Percentiles rank a stretch among this genome's conserved stretches.
Conservation (phyloP, 2,329 filamentous ascomycete genomes). For the Fusarium liriodendri region DNA sequence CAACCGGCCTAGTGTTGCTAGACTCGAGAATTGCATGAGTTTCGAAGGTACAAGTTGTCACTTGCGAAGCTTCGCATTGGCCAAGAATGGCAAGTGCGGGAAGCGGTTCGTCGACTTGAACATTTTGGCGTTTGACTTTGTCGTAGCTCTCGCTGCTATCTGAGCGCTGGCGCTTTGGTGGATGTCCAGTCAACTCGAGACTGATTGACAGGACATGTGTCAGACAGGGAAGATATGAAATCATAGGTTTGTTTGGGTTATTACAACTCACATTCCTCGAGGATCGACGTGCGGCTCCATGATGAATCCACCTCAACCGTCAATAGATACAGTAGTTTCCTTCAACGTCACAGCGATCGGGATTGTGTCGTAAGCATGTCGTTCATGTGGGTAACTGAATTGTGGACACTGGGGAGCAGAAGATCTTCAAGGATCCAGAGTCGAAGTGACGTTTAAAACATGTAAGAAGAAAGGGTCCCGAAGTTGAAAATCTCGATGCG, state of each 20-base stretch:
- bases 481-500: constrained; percentile 33
- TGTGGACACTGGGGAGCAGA: constrained; percentile 22
- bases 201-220: constrained; percentile 30
- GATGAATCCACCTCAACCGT: constrained; percentile 27
- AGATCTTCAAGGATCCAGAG: constrained; percentile 15
- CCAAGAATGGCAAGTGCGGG: neutral
- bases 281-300: constrained; percentile 29
- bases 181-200: constrained; percentile 6
- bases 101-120: constrained; percentile 18
- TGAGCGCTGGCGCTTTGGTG: constrained; percentile 31
- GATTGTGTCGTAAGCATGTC: constrained; percentile 29
- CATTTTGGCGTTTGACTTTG: constrained; percentile 26
- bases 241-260: constrained; percentile 24
- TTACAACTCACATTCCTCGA: constrained; percentile 30
- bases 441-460: constrained; percentile 29
- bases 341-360: constrained; percentile 29
- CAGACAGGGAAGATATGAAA: constrained; percentile 27
- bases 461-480: constrained; percentile 13
- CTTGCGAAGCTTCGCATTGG: constrained; percentile 13
- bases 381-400: constrained; percentile 29
- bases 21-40: constrained; percentile 9
- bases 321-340: constrained; percentile 14
- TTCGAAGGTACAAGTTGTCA: constrained; percentile 13
- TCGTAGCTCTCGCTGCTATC: neutral
- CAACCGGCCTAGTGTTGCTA: constrained; percentile 7